A percentile compares a stretch with the other conserved stretches of the same genome.
phyloP scores from a whole-genome alignment of 106 monocot species.

The Dendrobium nobile region DNA sequence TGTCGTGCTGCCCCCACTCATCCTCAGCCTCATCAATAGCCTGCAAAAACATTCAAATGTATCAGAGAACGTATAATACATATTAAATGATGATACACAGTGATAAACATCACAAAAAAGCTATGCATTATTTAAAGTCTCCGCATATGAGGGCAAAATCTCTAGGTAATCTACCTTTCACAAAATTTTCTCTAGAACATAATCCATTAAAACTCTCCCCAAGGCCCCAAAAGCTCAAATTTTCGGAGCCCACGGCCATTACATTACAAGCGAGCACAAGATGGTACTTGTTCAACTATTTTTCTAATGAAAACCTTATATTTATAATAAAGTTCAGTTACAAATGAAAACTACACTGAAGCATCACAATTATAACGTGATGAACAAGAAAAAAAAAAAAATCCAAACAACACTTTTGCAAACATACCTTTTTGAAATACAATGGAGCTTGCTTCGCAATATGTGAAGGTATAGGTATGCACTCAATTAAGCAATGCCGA shows the following conservation, averaged over 20 bases:
- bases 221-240: too few relatives aligned
- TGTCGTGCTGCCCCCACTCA: conserved; percentile 69
- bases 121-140: not conserved
- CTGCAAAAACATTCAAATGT: conserved; percentile 11
- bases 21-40: conserved; percentile 81
- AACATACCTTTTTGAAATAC: conserved; percentile 89
- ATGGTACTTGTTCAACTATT: not conserved
- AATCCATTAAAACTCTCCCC: too few relatives aligned
- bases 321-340: not conserved
- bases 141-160: too few relatives aligned
- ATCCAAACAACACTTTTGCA: not conserved
- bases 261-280: not conserved
- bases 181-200: too few relatives aligned
- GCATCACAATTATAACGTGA: not conserved
- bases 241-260: not conserved
- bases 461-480: conserved; percentile 71
- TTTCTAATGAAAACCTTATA: not conserved
- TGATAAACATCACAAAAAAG: not conserved
- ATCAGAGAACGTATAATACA: not conserved
- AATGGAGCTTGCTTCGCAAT: conserved; percentile 71
- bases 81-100: not conserved
- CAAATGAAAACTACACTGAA: not conserved
- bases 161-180: too few relatives aligned
- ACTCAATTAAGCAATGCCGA: conserved; percentile 84
- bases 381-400: not conserved